A percentile compares a stretch with the other conserved stretches of the same genome.
Evolutionary conservation across 148 eudicot species (phyloP).

Genomic region (Talinum fruticosum): DNA sequence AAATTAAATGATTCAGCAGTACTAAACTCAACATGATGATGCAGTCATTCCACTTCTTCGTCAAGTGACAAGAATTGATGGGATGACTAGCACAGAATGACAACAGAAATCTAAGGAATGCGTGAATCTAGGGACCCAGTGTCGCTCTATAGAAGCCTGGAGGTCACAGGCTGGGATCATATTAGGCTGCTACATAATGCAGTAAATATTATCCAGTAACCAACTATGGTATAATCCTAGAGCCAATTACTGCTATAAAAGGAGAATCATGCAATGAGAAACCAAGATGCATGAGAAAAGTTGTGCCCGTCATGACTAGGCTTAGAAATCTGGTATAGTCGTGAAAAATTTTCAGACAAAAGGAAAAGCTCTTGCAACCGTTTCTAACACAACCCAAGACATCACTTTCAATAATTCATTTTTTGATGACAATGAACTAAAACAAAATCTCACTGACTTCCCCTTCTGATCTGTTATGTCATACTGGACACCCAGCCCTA

Average conservation of each 20-base stretch:
- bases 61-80: neutral
- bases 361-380: neutral
- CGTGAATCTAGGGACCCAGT: no score
- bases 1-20: neutral
- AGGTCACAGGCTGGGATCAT: no score
- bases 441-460: neutral
- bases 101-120: neutral
- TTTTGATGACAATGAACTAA: neutral
- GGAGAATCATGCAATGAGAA: neutral
- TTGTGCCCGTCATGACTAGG: neutral
- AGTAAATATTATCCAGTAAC: neutral
- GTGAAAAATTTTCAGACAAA: neutral
- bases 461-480: neutral
- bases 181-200: neutral
- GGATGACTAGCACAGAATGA: neutral
- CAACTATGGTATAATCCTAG: neutral
- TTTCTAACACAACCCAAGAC: neutral
- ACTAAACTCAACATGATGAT: neutral
- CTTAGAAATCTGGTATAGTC: neutral
- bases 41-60: no score
- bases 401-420: neutral
- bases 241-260: neutral
- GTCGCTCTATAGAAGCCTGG: no score
- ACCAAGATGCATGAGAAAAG: neutral
- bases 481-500: neutral